A percentile compares a stretch with the other conserved stretches of the same genome.
These are phyloP conservation scores for Geotrichum restrictum DNA, from an alignment of 1,139 yeast species.

Conservation along the genomic window DNA sequence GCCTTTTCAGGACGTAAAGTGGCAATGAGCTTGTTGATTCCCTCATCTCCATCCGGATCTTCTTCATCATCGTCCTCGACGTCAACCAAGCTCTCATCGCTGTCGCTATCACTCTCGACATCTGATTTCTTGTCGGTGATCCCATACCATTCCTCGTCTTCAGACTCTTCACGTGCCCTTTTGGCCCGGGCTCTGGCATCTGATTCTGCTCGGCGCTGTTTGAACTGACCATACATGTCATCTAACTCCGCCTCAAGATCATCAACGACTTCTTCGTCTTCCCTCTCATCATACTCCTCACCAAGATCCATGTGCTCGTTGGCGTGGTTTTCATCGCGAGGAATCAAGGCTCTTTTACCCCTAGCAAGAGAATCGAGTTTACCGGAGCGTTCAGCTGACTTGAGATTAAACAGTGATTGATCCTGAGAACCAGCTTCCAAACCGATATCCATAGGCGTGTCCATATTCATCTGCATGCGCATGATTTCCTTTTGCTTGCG, in stretches of 20 bases:
- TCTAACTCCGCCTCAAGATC: slow-evolving; percentile 77
- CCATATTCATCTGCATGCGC: slow-evolving; percentile 95
- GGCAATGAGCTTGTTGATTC: slow-evolving; percentile 59
- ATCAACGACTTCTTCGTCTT: slow-evolving; percentile 60
- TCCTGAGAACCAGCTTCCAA: slow-evolving; percentile 87
- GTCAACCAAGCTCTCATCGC: slow-evolving; percentile 30
- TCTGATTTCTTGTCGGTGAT: slow-evolving; percentile 44
- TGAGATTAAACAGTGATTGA: slow-evolving; percentile 77
- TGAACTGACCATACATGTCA: slow-evolving; percentile 72
- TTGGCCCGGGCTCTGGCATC: slow-evolving; percentile 80
- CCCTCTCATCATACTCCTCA: slow-evolving; percentile 40
- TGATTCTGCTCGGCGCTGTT: slow-evolving; percentile 68
- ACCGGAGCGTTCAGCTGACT: slow-evolving; percentile 81
- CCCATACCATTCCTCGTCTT: slow-evolving; percentile 74
- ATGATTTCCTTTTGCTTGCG: slow-evolving; percentile 79
- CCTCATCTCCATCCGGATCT: slow-evolving; percentile 67
- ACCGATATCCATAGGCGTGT: slow-evolving; percentile 89
- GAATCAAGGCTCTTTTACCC: slow-evolving; percentile 78
- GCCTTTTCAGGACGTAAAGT: slow-evolving; percentile 48
- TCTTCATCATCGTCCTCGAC: slow-evolving; percentile 24
- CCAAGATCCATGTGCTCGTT: slow-evolving; percentile 46
- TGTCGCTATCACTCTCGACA: slow-evolving; percentile 37
- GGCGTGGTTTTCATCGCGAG: slow-evolving; percentile 45
- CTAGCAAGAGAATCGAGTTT: slow-evolving; percentile 65
- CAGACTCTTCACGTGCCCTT: slow-evolving; percentile 72